These are phyloP conservation scores for Begonia loranthoides DNA, from an alignment of 306 rosid genomes.

Conservation along the genomic window DNA sequence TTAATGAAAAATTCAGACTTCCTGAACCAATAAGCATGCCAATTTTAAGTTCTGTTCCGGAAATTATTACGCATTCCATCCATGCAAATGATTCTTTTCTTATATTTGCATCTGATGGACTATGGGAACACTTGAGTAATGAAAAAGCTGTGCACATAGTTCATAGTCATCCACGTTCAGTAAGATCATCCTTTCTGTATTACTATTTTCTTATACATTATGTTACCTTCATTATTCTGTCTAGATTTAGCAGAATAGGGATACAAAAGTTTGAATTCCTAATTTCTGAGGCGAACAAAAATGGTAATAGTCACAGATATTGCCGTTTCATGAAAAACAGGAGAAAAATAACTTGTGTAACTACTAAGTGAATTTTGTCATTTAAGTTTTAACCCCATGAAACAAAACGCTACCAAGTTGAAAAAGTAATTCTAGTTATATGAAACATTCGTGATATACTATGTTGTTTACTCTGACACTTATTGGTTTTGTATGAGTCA, in stretches of 20 bases:
- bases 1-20: conserved; percentile 62
- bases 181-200: conserved; percentile 17
- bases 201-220: not conserved
- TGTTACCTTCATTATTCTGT: not conserved
- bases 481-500: too few relatives aligned
- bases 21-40: conserved; percentile 84
- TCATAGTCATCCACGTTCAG: conserved; percentile 56
- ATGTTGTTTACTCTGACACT: too few relatives aligned
- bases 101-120: conserved; percentile 95
- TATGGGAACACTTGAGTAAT: conserved; percentile 92
- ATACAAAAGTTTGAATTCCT: not conserved
- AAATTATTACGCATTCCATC: conserved; percentile 64
- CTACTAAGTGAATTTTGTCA: too few relatives aligned
- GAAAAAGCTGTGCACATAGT: conserved; percentile 86
- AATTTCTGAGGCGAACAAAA: too few relatives aligned
- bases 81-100: conserved; percentile 89
- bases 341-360: too few relatives aligned
- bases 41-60: conserved; percentile 60
- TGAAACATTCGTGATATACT: too few relatives aligned
- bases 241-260: not conserved
- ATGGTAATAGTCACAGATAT: too few relatives aligned
- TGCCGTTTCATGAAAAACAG: too few relatives aligned
- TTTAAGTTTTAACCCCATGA: too few relatives aligned
- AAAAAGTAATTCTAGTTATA: too few relatives aligned
- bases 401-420: too few relatives aligned